Conservation (phyloP, 306 rosid genomes). For the Astragalus glycyphyllos region DNA sequence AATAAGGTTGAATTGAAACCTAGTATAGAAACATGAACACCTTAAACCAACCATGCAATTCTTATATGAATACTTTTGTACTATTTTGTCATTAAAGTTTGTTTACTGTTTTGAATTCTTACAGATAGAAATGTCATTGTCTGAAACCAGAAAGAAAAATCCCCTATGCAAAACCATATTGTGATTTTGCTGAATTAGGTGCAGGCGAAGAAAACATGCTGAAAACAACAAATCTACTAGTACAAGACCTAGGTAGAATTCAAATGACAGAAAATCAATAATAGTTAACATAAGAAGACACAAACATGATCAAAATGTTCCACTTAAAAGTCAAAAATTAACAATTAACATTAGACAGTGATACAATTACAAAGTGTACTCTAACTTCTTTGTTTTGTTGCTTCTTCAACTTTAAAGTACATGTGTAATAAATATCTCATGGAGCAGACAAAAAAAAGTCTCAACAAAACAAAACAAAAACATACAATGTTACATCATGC, state of each 20-base stretch:
- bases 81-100: too few species aligned
- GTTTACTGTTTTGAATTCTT: background rate
- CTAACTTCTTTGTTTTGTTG: background rate
- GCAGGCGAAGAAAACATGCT: background rate
- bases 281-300: background rate
- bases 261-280: background rate
- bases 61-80: slow-evolving; percentile 12
- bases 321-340: too few species aligned
- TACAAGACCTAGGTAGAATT: background rate
- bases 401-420: background rate
- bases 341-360: background rate
- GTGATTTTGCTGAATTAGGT: background rate
- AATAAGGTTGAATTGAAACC: background rate
- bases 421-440: background rate
- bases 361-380: background rate
- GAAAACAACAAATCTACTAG: slow-evolving; percentile 5
- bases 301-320: background rate
- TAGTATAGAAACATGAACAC: slow-evolving; percentile 38
- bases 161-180: slow-evolving; percentile 17
- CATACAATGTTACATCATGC: background rate
- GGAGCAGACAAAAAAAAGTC: background rate
- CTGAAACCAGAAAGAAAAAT: background rate
- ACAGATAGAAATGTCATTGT: background rate
- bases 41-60: slow-evolving; percentile 21
- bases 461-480: background rate